phyloP scores from a whole-genome alignment of 1,284 basidiomycete genomes.

The Termitomyces sp. region DNA sequence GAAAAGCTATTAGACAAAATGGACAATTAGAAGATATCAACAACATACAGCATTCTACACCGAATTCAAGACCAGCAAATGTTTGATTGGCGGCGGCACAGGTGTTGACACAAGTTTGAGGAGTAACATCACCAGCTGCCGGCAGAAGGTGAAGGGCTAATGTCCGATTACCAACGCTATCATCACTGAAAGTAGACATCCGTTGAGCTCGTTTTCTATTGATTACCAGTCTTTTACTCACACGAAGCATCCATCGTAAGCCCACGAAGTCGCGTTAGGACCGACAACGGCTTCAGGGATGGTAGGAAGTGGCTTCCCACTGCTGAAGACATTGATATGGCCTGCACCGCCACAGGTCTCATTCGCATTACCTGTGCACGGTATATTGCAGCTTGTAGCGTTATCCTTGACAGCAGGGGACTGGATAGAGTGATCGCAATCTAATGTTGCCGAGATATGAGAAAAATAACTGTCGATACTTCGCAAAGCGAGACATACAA shows the following conservation, averaged over 20 bases:
- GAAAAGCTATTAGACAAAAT: neutral
- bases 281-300: neutral
- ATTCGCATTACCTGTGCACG: constrained; percentile 3
- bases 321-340: constrained; percentile 10
- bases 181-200: neutral
- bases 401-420: constrained; percentile 1
- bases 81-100: constrained; percentile 1
- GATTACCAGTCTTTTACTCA: neutral
- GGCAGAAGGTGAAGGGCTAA: constrained; percentile 6
- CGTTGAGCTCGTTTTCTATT: neutral
- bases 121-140: neutral
- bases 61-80: constrained; percentile 7
- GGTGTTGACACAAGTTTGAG: constrained; percentile 7
- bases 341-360: constrained; percentile 9
- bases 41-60: constrained; percentile 7
- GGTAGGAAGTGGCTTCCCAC: constrained; percentile 5
- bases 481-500: constrained; percentile 6
- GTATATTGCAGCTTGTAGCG: constrained; percentile 7
- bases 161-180: constrained; percentile 9
- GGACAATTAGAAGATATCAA: neutral
- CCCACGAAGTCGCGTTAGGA: constrained; percentile 1
- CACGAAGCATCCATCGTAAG: constrained; percentile 6
- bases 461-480: neutral
- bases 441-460: neutral
- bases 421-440: constrained; percentile 11